Evolutionary conservation across 345 rosid genomes (phyloP).

Genomic region (Dipteronia dyeriana): DNA sequence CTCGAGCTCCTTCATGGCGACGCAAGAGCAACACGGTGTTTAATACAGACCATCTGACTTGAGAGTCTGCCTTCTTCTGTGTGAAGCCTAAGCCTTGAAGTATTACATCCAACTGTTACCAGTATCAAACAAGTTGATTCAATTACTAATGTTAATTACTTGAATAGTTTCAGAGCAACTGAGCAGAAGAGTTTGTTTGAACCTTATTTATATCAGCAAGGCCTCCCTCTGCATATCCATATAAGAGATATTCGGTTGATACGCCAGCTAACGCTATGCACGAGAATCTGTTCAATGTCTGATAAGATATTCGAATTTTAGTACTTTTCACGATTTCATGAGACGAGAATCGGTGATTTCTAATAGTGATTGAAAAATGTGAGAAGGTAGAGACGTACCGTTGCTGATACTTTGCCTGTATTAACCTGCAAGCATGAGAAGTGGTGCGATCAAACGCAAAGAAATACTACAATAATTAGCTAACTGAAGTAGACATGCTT

Average conservation of each 20-base stretch:
- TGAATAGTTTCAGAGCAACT: constrained; percentile 3
- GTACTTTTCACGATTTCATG: neutral
- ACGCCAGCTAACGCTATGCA: constrained; percentile 92
- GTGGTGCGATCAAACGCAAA: constrained; percentile 1
- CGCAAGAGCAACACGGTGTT: constrained; percentile 71
- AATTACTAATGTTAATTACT: neutral
- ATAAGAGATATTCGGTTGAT: constrained; percentile 75
- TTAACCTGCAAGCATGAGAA: constrained; percentile 56
- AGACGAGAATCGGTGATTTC: neutral
- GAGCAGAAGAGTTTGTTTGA: neutral
- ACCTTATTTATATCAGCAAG: constrained; percentile 88
- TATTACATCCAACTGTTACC: constrained; percentile 62
- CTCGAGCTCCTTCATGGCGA: constrained; percentile 64
- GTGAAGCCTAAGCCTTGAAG: constrained; percentile 79
- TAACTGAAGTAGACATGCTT: neutral
- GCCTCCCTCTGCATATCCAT: constrained; percentile 84
- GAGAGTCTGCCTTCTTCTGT: constrained; percentile 86
- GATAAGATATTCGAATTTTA: constrained; percentile 16
- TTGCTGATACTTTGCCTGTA: constrained; percentile 74
- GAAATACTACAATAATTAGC: constrained; percentile 9
- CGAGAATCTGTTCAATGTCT: constrained; percentile 89
- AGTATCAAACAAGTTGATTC: neutral
- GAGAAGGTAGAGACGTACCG: constrained; percentile 44
- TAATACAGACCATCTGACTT: constrained; percentile 85
- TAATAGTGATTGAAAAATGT: neutral